Conservation (phyloP, 2,329 filamentous ascomycete genomes). For the Triangularia setosa region DNA sequence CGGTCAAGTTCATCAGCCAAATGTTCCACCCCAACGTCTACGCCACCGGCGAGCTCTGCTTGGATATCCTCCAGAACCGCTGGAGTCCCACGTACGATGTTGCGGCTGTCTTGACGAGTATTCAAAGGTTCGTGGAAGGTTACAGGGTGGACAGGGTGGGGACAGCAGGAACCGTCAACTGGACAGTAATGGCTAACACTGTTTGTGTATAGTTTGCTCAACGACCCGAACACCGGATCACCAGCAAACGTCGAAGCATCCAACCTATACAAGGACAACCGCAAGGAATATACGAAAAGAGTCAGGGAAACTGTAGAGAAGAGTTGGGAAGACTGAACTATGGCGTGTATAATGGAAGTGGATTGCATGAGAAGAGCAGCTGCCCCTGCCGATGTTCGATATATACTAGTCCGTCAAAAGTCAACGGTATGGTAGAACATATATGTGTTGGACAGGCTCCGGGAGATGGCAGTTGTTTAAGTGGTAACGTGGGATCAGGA, state of each 20-base stretch:
- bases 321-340: slow-evolving; percentile 85
- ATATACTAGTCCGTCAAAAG: background rate
- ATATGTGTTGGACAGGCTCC: background rate
- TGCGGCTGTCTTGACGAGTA: slow-evolving; percentile 92
- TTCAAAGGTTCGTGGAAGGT: slow-evolving; percentile 70
- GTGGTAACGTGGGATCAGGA: background rate
- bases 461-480: background rate
- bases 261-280: slow-evolving; percentile 97
- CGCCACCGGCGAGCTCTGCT: slow-evolving; percentile 88
- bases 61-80: slow-evolving; percentile 95
- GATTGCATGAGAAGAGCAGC: background rate
- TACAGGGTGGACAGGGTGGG: background rate
- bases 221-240: slow-evolving; percentile 97
- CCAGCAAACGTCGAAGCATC: slow-evolving; percentile 97
- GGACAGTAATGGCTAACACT: background rate
- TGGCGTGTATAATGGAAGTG: background rate
- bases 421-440: background rate
- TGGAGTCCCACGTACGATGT: slow-evolving; percentile 99
- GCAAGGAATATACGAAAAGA: slow-evolving; percentile 91
- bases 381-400: background rate
- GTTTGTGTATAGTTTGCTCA: slow-evolving; percentile 65
- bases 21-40: slow-evolving; percentile 99
- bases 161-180: background rate
- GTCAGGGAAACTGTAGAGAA: slow-evolving; percentile 97
- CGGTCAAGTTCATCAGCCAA: slow-evolving; percentile 96